Percentiles rank a stretch among this genome's conserved stretches.
Evolutionary conservation across 2,329 filamentous ascomycete genomes (phyloP).

Genomic region (Chaetomium globosum): DNA sequence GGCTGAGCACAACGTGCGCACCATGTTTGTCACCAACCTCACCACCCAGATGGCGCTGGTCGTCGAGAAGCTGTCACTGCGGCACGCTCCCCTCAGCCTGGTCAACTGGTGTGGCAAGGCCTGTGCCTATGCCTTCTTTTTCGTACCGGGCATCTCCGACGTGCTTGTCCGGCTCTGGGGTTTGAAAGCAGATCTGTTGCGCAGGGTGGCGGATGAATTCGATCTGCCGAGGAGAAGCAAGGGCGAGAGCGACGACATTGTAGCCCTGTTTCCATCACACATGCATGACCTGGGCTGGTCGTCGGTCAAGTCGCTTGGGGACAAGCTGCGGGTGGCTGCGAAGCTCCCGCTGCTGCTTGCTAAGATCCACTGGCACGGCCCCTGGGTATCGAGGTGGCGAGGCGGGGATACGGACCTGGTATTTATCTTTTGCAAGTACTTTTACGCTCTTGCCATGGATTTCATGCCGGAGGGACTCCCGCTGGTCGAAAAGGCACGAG

Average conservation of each 20-base stretch:
- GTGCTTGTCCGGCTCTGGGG: slow-evolving; percentile 82
- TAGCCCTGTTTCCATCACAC: slow-evolving; percentile 68
- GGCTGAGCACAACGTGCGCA: slow-evolving; percentile 83
- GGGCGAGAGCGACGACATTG: slow-evolving; percentile 65
- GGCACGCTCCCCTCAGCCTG: slow-evolving; percentile 65
- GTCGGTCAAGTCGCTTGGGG: slow-evolving; percentile 51
- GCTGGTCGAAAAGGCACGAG: slow-evolving; percentile 60
- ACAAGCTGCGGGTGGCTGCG: slow-evolving; percentile 66
- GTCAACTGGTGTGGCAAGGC: slow-evolving; percentile 89
- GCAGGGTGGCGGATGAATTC: slow-evolving; percentile 71
- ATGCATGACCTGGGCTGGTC: slow-evolving; percentile 63
- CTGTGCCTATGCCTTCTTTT: slow-evolving; percentile 91
- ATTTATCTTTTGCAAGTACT: slow-evolving; percentile 89
- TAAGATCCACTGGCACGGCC: slow-evolving; percentile 80
- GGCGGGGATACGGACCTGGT: slow-evolving; percentile 87
- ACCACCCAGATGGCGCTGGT: slow-evolving; percentile 81
- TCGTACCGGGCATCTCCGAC: slow-evolving; percentile 83
- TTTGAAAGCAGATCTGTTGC: slow-evolving; percentile 67
- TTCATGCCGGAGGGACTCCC: slow-evolving; percentile 62
- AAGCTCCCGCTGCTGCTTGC: slow-evolving; percentile 67
- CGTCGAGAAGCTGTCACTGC: slow-evolving; percentile 84
- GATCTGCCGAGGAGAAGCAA: slow-evolving; percentile 60
- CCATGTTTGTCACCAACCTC: slow-evolving; percentile 81
- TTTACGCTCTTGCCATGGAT: slow-evolving; percentile 75
- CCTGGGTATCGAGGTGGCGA: slow-evolving; percentile 83